A percentile compares a stretch with the other conserved stretches of the same genome.
These are phyloP conservation scores for Chiua virens DNA, from an alignment of 768 basidiomycete species.

Conservation along the genomic window DNA sequence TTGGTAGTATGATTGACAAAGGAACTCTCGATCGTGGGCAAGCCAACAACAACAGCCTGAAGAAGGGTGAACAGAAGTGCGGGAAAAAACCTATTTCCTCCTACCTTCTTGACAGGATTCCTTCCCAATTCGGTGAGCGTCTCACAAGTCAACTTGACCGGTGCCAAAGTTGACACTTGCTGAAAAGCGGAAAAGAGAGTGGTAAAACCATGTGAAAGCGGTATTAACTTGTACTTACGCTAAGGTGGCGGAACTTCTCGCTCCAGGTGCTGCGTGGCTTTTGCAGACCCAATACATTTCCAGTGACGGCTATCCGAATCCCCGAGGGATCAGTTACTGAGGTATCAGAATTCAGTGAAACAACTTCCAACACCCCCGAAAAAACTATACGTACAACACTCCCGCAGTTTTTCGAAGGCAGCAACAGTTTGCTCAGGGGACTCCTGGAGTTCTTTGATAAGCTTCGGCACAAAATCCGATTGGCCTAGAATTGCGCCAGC, in stretches of 20 bases:
- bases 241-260: conserved; percentile 59
- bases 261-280: conserved; percentile 75
- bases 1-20: conserved; percentile 79
- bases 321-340: conserved; percentile 82
- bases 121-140: conserved; percentile 76
- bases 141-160: conserved; percentile 63
- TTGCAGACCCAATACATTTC: conserved; percentile 69
- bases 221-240: conserved; percentile 49
- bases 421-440: conserved; percentile 69
- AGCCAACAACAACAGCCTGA: conserved; percentile 81
- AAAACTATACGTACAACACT: conserved; percentile 49
- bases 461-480: conserved; percentile 74
- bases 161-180: conserved; percentile 55
- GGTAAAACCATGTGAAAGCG: neutral
- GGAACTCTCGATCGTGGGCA: conserved; percentile 94
- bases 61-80: conserved; percentile 1
- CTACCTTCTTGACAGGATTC: conserved; percentile 69
- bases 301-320: conserved; percentile 87
- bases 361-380: neutral
- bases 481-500: conserved; percentile 69
- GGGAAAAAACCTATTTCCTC: neutral
- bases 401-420: conserved; percentile 74
- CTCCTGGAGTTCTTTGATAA: conserved; percentile 70
- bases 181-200: conserved; percentile 4
- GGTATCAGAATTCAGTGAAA: neutral